These are phyloP conservation scores for Angomonas ambiguus DNA, from an alignment of 208 protist species.

Conservation along the genomic window DNA sequence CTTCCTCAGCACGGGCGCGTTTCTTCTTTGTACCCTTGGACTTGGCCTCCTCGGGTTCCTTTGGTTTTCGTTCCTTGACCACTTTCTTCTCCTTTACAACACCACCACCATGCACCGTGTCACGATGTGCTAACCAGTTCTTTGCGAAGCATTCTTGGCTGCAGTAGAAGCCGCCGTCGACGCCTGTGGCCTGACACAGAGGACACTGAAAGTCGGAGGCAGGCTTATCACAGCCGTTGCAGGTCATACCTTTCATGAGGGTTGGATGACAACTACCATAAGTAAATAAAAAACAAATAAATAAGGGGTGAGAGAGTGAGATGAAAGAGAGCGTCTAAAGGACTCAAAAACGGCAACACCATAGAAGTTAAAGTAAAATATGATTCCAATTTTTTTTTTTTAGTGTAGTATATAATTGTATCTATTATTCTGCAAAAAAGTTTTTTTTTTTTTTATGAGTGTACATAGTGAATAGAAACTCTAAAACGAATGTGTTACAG, in stretches of 20 bases:
- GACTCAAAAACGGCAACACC: neutral
- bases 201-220: conserved; percentile 74
- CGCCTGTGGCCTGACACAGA: conserved; percentile 63
- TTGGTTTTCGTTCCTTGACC: conserved; percentile 35
- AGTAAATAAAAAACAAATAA: conserved; percentile 12
- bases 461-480: too few relatives aligned
- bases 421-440: too few relatives aligned
- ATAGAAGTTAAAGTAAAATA: neutral
- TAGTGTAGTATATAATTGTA: too few relatives aligned
- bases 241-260: conserved; percentile 15
- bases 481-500: too few relatives aligned
- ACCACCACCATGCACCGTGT: conserved; percentile 61
- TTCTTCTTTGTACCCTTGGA: conserved; percentile 23
- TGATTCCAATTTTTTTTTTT: too few relatives aligned
- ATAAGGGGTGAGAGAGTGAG: neutral
- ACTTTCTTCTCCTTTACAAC: conserved; percentile 56
- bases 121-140: conserved; percentile 73
- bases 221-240: conserved; percentile 50
- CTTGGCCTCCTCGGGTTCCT: neutral
- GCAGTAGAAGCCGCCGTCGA: conserved; percentile 77
- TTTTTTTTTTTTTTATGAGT: neutral
- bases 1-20: neutral
- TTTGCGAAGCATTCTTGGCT: conserved; percentile 75
- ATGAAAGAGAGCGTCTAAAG: conserved; percentile 3
- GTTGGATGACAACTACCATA: conserved; percentile 11